A percentile compares a stretch with the other conserved stretches of the same genome.
Evolutionary conservation across 2,329 filamentous ascomycete genomes (phyloP).

Genomic region (Hymenoscyphus salicellus): DNA sequence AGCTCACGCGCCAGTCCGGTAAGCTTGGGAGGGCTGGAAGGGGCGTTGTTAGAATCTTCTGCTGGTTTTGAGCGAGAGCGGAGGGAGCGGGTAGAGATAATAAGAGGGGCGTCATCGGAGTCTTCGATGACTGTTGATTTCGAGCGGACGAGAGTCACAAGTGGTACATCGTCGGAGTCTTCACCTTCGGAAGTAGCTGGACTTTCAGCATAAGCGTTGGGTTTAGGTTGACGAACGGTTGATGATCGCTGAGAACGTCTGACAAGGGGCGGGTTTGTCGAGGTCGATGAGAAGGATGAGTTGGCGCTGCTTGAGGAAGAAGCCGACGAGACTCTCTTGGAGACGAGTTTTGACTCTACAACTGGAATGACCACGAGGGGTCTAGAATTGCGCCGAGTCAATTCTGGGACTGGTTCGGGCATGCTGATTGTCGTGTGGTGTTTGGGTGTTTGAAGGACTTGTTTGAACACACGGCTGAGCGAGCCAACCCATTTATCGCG

Average conservation of each 20-base stretch:
- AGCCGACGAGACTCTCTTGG: not conserved
- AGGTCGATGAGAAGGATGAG: not conserved
- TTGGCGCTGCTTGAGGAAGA: not conserved
- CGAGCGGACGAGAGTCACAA: not conserved
- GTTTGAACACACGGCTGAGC: slow-evolving; percentile 64
- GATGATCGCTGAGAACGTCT: slow-evolving; percentile 24
- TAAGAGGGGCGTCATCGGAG: no score
- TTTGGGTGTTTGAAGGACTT: slow-evolving; percentile 40
- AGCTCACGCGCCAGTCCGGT: slow-evolving; percentile 27
- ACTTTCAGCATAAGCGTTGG: slow-evolving; percentile 31
- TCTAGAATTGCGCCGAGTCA: not conserved
- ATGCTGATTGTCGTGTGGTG: slow-evolving; percentile 2
- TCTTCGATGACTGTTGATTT: not conserved
- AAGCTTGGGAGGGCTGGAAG: not conserved
- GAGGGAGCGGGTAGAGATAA: no score
- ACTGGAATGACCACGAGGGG: not conserved
- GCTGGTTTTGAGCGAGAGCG: no score
- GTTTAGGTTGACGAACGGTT: slow-evolving; percentile 14
- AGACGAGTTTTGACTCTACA: not conserved
- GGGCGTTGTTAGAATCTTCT: not conserved
- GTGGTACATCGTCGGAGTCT: slow-evolving; percentile 3
- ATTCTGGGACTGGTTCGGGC: not conserved
- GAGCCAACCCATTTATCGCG: slow-evolving; percentile 73
- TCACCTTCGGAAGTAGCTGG: slow-evolving; percentile 24
- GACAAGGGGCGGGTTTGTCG: slow-evolving; percentile 4